Percentiles rank a stretch among this genome's conserved stretches.
Evolutionary conservation across 805 yeast species (phyloP).

Genomic region (Cyberlindnera xishuangbannaensis): DNA sequence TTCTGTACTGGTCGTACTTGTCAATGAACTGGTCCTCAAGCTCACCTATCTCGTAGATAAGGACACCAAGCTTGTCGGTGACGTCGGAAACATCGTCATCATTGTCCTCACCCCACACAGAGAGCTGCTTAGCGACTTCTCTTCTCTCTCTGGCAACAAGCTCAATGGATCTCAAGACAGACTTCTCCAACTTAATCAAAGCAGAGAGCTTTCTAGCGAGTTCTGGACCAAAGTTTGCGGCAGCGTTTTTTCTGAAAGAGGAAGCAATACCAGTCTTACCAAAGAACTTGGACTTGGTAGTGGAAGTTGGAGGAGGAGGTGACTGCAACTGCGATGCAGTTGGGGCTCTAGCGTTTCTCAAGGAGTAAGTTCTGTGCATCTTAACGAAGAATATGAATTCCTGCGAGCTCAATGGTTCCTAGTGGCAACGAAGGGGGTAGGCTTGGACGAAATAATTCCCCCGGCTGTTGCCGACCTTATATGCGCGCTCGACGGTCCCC

Average conservation of each 20-base stretch:
- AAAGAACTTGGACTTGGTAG: slow-evolving; percentile 68
- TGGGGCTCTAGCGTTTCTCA: slow-evolving; percentile 75
- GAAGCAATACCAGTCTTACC: slow-evolving; percentile 69
- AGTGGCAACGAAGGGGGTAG: no score
- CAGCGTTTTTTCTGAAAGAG: slow-evolving; percentile 72
- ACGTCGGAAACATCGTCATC: slow-evolving; percentile 97
- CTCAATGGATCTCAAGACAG: slow-evolving; percentile 90
- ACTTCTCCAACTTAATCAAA: slow-evolving; percentile 93
- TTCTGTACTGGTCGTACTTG: slow-evolving; percentile 96
- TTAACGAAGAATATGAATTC: neutral
- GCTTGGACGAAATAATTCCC: no score
- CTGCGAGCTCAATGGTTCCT: no score
- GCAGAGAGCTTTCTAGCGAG: slow-evolving; percentile 86
- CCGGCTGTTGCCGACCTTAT: no score
- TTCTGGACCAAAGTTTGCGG: slow-evolving; percentile 94
- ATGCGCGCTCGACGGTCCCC: no score
- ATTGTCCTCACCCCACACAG: slow-evolving; percentile 96
- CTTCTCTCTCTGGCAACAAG: slow-evolving; percentile 89
- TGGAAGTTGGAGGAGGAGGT: slow-evolving; percentile 77
- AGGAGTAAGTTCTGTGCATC: slow-evolving; percentile 86
- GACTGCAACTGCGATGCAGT: slow-evolving; percentile 75
- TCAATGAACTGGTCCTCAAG: slow-evolving; percentile 97
- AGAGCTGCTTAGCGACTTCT: slow-evolving; percentile 94
- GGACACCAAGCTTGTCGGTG: slow-evolving; percentile 94
- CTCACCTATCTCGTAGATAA: slow-evolving; percentile 94